phyloP scores from a whole-genome alignment of 2,329 filamentous ascomycete genomes.

The Ophiostoma triangulosporum region DNA sequence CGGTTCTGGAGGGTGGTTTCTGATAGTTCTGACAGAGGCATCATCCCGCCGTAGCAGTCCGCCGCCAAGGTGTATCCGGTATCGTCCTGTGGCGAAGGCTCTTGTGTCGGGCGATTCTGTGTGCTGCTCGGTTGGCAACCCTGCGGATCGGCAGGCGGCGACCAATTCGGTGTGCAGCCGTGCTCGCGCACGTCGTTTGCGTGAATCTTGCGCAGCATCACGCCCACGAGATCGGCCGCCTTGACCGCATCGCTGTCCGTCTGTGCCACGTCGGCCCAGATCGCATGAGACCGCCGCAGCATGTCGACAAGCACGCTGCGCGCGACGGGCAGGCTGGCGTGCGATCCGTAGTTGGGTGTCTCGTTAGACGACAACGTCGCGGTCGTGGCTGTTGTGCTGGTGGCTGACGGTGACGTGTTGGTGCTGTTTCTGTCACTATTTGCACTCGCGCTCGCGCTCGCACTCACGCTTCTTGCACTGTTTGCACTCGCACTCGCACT shows the following conservation, averaged over 20 bases:
- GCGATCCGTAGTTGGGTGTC: constrained; percentile 17
- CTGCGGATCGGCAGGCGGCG: background rate
- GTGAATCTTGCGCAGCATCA: constrained; percentile 22
- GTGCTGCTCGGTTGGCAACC: background rate
- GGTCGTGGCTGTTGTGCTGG: background rate
- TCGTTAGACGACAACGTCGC: background rate
- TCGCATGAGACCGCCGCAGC: constrained; percentile 28
- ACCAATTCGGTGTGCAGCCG: constrained; percentile 2
- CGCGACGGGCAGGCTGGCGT: constrained; percentile 13
- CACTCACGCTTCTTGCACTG: no score
- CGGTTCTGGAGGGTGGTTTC: background rate
- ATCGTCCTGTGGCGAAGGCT: background rate
- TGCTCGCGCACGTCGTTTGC: background rate
- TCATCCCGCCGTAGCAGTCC: background rate
- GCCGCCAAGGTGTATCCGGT: background rate
- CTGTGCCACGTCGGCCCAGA: constrained; percentile 30
- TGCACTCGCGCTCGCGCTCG: no score
- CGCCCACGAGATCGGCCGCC: constrained; percentile 31
- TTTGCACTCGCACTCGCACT: no score
- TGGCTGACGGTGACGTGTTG: no score
- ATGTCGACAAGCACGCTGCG: constrained; percentile 24
- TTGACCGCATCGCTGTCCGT: constrained; percentile 29
- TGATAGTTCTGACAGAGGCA: background rate
- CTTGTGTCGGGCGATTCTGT: background rate
- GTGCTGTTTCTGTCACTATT: background rate